Percentiles rank a stretch among this genome's conserved stretches.
Conservation (phyloP, 352 stramenopile species). For the Salisapilia sapeloensis region DNA sequence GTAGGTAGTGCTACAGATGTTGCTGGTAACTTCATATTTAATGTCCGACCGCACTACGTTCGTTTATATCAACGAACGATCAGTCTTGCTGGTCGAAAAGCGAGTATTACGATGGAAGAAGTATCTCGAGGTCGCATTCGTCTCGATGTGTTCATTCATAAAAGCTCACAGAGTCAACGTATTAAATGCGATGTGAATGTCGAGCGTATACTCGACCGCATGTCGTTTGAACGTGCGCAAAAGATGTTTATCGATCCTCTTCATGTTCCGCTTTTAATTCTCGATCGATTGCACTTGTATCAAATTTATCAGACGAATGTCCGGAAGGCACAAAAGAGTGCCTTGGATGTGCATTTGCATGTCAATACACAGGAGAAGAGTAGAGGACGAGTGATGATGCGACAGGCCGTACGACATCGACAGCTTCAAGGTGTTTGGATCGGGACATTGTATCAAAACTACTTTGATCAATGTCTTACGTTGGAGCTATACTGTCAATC, state of each 20-base stretch:
- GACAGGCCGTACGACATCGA: slow-evolving; percentile 13
- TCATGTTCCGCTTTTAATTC: slow-evolving; percentile 18
- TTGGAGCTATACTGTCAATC: no score
- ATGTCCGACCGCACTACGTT: slow-evolving; percentile 25
- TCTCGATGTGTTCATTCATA: slow-evolving; percentile 36
- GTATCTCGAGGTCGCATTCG: slow-evolving; percentile 36
- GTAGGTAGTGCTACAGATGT: no score
- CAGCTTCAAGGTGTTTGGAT: slow-evolving; percentile 12
- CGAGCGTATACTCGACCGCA: slow-evolving; percentile 28
- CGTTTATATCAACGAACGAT: slow-evolving; percentile 34
- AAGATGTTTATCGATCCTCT: slow-evolving; percentile 13
- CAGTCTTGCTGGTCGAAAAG: slow-evolving; percentile 18
- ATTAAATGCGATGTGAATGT: slow-evolving; percentile 18
- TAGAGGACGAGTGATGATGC: slow-evolving; percentile 12
- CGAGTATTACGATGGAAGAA: slow-evolving; percentile 42
- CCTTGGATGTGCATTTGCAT: slow-evolving; percentile 5
- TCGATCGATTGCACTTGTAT: slow-evolving; percentile 48
- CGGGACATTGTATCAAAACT: slow-evolving; percentile 10
- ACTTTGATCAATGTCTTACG: no score
- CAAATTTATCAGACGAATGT: slow-evolving; percentile 8
- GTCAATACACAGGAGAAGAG: slow-evolving; percentile 8
- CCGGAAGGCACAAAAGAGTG: slow-evolving; percentile 1
- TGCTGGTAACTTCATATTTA: no score
- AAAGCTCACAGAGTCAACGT: slow-evolving; percentile 3
- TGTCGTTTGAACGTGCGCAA: slow-evolving; percentile 17